phyloP scores from a whole-genome alignment of 805 yeast species.

The Yarrowia keelungensis region DNA sequence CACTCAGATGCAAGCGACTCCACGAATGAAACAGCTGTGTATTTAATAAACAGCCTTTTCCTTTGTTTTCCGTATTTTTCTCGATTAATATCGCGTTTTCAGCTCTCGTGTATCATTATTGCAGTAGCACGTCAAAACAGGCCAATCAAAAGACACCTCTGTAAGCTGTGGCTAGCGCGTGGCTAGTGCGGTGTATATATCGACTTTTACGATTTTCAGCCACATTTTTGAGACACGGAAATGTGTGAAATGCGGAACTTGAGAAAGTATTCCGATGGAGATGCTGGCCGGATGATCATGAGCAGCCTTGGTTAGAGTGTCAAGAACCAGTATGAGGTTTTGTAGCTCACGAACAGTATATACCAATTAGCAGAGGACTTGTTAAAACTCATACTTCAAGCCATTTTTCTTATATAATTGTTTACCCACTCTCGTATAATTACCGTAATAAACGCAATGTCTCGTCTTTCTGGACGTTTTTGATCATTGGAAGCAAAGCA shows the following conservation, averaged over 20 bases:
- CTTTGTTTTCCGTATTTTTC: too few relatives aligned
- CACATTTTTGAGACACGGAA: background rate
- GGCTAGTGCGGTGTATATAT: background rate
- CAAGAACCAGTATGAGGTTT: too few relatives aligned
- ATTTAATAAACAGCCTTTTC: background rate
- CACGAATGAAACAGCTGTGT: background rate
- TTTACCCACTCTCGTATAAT: too few relatives aligned
- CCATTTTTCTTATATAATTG: too few relatives aligned
- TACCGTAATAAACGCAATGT: too few relatives aligned
- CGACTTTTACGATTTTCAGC: background rate
- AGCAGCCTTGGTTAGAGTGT: too few relatives aligned
- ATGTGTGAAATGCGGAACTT: background rate
- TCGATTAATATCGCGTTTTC: background rate
- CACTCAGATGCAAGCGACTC: background rate
- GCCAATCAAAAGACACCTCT: background rate
- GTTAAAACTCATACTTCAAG: too few relatives aligned
- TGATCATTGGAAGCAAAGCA: background rate
- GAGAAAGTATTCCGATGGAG: too few relatives aligned
- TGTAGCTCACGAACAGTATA: too few relatives aligned
- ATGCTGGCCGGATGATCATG: too few relatives aligned
- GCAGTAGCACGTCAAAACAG: background rate
- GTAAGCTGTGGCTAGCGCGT: constrained; percentile 2
- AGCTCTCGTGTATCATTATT: background rate
- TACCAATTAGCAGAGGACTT: too few relatives aligned
- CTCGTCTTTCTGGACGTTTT: too few relatives aligned